Evolutionary conservation across 148 eudicot genomes (phyloP).

Genomic region (Agrostemma githago): DNA sequence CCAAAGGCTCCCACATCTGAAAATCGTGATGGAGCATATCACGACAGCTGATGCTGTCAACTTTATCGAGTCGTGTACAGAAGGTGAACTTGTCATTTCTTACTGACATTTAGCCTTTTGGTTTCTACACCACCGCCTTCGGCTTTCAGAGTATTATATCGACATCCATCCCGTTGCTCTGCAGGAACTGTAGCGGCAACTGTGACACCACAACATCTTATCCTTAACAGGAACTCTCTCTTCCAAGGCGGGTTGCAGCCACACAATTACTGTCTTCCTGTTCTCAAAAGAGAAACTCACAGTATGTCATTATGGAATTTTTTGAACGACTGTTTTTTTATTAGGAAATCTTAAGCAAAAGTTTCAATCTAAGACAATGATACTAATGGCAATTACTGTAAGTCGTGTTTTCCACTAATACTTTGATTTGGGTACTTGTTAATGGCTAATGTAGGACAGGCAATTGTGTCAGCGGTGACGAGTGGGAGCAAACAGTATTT

Average conservation of each 20-base stretch:
- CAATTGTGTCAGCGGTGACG: conserved; percentile 13
- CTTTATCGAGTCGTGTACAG: conserved; percentile 68
- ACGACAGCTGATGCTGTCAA: conserved; percentile 84
- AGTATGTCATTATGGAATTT: conserved; percentile 38
- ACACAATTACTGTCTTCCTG: conserved; percentile 91
- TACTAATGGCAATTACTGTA: neutral
- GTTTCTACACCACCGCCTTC: neutral
- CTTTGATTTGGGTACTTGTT: neutral
- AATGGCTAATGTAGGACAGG: conserved; percentile 13
- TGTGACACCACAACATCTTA: conserved; percentile 95
- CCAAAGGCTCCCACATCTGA: conserved; percentile 62
- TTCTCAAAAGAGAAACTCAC: conserved; percentile 84
- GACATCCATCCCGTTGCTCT: neutral
- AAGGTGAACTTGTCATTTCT: conserved; percentile 39
- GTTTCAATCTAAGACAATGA: neutral
- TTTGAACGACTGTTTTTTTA: too few relatives aligned
- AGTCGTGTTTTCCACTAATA: neutral
- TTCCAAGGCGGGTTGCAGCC: conserved; percentile 96
- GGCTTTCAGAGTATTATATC: neutral
- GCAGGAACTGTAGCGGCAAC: conserved; percentile 83
- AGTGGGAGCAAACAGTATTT: conserved; percentile 43
- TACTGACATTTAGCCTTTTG: neutral
- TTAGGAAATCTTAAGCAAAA: neutral
- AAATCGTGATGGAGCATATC: conserved; percentile 98
- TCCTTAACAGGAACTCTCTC: conserved; percentile 81